Evolutionary conservation across 2,329 filamentous ascomycete species (phyloP).

Genomic region (Alternaria postmessia): DNA sequence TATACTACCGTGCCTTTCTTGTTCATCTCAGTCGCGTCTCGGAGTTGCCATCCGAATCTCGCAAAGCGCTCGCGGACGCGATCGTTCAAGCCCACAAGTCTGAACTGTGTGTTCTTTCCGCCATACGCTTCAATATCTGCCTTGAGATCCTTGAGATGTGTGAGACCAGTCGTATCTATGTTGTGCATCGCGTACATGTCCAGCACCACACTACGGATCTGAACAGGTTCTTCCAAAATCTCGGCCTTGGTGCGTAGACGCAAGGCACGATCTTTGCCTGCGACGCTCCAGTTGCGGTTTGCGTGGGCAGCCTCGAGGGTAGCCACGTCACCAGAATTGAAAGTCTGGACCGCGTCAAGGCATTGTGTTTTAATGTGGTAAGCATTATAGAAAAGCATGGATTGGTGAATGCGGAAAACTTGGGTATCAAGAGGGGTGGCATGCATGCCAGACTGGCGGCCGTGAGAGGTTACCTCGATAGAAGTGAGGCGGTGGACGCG

Average conservation of each 20-base stretch:
- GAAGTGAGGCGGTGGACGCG: constrained; percentile 41
- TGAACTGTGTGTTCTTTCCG: constrained; percentile 56
- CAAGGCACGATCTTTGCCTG: constrained; percentile 57
- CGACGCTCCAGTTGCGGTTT: constrained; percentile 64
- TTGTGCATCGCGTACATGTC: constrained; percentile 63
- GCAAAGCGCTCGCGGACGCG: constrained; percentile 48
- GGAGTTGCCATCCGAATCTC: constrained; percentile 46
- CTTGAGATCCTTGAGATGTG: constrained; percentile 59
- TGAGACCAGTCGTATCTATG: constrained; percentile 63
- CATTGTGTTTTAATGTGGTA: constrained; percentile 60
- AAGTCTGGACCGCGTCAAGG: constrained; percentile 61
- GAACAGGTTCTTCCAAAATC: constrained; percentile 46
- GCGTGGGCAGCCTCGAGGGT: constrained; percentile 46
- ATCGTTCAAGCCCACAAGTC: constrained; percentile 59
- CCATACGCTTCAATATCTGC: constrained; percentile 60
- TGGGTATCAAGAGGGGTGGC: constrained; percentile 59
- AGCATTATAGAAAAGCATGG: constrained; percentile 69
- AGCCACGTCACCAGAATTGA: constrained; percentile 53
- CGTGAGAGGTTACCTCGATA: constrained; percentile 21
- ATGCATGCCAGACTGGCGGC: constrained; percentile 9
- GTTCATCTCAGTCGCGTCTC: constrained; percentile 11
- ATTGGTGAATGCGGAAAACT: constrained; percentile 65
- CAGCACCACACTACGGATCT: constrained; percentile 60
- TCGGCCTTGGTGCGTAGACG: constrained; percentile 55
- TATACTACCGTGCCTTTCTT: constrained; percentile 26